phyloP scores from a whole-genome alignment of 2,329 filamentous ascomycete genomes.

The Apiospora hydei region DNA sequence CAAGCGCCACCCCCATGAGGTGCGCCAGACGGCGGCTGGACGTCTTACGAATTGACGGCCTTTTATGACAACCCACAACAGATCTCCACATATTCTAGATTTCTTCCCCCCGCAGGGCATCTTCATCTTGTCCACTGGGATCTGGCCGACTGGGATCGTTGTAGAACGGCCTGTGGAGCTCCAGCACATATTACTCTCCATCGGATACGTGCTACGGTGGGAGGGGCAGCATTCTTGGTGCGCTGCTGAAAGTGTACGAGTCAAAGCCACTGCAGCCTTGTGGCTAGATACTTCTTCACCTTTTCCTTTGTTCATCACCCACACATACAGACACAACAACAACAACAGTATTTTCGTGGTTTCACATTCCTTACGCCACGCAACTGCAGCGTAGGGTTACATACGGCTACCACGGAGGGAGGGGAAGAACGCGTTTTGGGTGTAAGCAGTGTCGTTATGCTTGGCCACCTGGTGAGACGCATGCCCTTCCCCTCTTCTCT shows the following conservation, averaged over 20 bases:
- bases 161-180: slow-evolving; percentile 17
- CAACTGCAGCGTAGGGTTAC: background rate
- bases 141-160: slow-evolving; percentile 22
- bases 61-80: slow-evolving; percentile 21
- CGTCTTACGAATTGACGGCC: slow-evolving; percentile 26
- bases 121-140: slow-evolving; percentile 17
- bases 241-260: background rate
- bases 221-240: background rate
- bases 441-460: slow-evolving; percentile 6
- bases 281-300: slow-evolving; percentile 4
- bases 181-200: background rate
- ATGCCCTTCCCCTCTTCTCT: background rate
- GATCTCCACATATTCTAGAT: slow-evolving; percentile 14
- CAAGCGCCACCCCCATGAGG: background rate
- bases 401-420: background rate
- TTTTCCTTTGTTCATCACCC: slow-evolving; percentile 4
- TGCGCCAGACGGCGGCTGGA: background rate
- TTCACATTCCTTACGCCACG: background rate
- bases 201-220: background rate
- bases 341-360: background rate
- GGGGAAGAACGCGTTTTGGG: background rate
- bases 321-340: background rate
- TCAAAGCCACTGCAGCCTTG: background rate
- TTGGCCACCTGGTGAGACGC: background rate
- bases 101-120: background rate